A percentile compares a stretch with the other conserved stretches of the same genome.
These are phyloP conservation scores for Phylloporus rhodoxanthus DNA, from an alignment of 768 basidiomycete species.

Conservation along the genomic window DNA sequence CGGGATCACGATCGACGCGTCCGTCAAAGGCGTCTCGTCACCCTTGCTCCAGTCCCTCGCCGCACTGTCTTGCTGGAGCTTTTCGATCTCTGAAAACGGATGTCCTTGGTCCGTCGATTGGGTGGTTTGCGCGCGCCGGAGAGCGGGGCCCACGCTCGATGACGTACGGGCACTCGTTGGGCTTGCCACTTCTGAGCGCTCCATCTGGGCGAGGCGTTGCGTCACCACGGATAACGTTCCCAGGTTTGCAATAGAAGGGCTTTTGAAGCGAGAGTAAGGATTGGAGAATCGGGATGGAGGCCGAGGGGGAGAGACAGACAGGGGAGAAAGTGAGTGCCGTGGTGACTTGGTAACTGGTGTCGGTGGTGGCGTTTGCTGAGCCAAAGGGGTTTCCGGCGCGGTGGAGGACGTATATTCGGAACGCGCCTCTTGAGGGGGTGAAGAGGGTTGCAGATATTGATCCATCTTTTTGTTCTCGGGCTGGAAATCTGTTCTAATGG, in stretches of 20 bases:
- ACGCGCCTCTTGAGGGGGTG: constrained; percentile 14
- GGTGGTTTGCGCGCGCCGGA: constrained; percentile 21
- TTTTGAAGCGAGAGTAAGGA: constrained; percentile 32
- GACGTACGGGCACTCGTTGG: constrained; percentile 19
- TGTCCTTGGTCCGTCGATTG: constrained; percentile 7
- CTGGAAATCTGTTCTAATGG: constrained; percentile 15
- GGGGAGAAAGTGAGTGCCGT: constrained; percentile 1
- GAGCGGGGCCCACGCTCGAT: constrained; percentile 20
- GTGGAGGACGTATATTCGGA: constrained; percentile 28
- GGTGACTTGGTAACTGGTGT: constrained; percentile 27
- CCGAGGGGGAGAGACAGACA: constrained; percentile 20
- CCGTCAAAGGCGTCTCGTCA: constrained; percentile 17
- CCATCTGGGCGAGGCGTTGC: constrained; percentile 59
- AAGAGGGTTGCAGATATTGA: constrained; percentile 4
- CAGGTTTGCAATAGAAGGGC: constrained; percentile 60
- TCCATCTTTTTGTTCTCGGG: neutral
- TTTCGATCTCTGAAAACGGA: constrained; percentile 24
- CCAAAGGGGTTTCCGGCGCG: constrained; percentile 8
- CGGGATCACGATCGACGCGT: constrained; percentile 21
- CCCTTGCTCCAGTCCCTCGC: neutral
- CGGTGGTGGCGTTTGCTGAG: constrained; percentile 14
- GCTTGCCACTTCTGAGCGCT: constrained; percentile 26
- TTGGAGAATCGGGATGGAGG: constrained; percentile 23
- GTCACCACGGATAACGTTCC: constrained; percentile 59
- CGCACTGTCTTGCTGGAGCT: constrained; percentile 11